Evolutionary conservation across 768 basidiomycete genomes (phyloP), one percentile per base, ranked within the genome.

Genomic region (Boletus huronensis): DNA sequence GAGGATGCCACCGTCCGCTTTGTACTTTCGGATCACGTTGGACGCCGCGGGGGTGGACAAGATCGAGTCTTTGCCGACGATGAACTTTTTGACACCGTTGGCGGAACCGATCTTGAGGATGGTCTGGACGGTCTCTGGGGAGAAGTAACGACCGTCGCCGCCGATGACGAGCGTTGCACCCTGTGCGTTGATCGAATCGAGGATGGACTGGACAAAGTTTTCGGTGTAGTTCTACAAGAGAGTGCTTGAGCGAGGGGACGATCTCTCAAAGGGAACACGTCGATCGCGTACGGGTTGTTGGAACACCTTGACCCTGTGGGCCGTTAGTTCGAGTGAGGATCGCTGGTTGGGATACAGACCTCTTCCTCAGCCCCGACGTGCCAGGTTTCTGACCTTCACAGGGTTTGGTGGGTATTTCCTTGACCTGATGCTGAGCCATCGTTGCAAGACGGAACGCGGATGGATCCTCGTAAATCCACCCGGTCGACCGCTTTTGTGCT

Each of bases 21-120:
- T 93, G 78, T 93, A 93, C 64, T 93, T 93, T 59, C 97, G 80
- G 73, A 99, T 99, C 62, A 97, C 75, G 72, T 97, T 93, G 60
- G 93, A 97, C 7, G 90, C 97, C 31, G 97, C 97, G 17, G 97
- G 97, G 3, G 97, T 99, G 41, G 97, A 99, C 43, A 98, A 78
- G 70, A 99, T 98, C 17, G 83, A 76, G 71, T 97, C 81, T 69
- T 93, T 82, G 55, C 96, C 96, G 62, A 99, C 78, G 70, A 98
- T 94, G 66, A 99, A 86, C 71, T 92, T 91, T 45, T 77, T 76
- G 55, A 99, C 92, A 42, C 91, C 92, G 67, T 98, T 98, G 35
- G 90, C 97, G 48, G 97, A 90, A 35, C 90, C 91, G 74, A 99
- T 90, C 75, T 84, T 87, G 70, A 98, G 79, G 76, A 98, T 98